Conservation (phyloP, 495 filamentous ascomycete genomes). For the Penicillium samsonianum region DNA sequence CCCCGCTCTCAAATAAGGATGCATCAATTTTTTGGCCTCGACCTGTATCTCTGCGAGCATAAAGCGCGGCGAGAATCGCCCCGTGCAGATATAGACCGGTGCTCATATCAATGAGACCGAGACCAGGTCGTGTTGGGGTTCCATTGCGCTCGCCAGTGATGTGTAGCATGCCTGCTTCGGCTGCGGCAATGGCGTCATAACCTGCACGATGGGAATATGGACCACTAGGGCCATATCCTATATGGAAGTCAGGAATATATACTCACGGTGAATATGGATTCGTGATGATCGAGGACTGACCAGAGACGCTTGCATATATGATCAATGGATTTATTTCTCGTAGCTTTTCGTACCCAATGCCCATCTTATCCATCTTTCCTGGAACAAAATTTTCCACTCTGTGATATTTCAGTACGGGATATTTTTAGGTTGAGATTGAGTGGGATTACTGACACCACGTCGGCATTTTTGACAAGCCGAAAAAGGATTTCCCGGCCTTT, state of each 20-base stretch:
- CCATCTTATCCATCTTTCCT: conserved; percentile 75
- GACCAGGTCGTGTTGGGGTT: conserved; percentile 85
- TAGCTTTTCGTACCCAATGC: conserved; percentile 71
- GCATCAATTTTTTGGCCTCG: conserved; percentile 84
- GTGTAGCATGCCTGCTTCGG: conserved; percentile 89
- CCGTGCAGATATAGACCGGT: conserved; percentile 87
- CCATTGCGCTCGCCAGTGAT: conserved; percentile 81
- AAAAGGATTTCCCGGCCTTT: conserved; percentile 74
- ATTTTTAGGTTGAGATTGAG: no score
- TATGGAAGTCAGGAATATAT: conserved; percentile 10
- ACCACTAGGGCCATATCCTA: conserved; percentile 77
- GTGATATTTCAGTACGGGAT: background rate
- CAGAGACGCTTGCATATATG: conserved; percentile 35
- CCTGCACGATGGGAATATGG: conserved; percentile 79
- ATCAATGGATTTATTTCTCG: conserved; percentile 64
- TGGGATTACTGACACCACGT: conserved; percentile 57
- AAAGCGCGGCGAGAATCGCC: conserved; percentile 77
- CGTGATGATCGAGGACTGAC: conserved; percentile 1
- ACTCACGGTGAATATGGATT: no score
- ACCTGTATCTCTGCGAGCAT: conserved; percentile 61
- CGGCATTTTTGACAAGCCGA: conserved; percentile 67
- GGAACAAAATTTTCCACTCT: conserved; percentile 88
- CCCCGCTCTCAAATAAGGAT: conserved; percentile 79
- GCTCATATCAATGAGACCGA: conserved; percentile 85
- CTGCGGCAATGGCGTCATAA: conserved; percentile 94